Conservation (phyloP, 352 stramenopile species). For the Globisporangium camurandrum region DNA sequence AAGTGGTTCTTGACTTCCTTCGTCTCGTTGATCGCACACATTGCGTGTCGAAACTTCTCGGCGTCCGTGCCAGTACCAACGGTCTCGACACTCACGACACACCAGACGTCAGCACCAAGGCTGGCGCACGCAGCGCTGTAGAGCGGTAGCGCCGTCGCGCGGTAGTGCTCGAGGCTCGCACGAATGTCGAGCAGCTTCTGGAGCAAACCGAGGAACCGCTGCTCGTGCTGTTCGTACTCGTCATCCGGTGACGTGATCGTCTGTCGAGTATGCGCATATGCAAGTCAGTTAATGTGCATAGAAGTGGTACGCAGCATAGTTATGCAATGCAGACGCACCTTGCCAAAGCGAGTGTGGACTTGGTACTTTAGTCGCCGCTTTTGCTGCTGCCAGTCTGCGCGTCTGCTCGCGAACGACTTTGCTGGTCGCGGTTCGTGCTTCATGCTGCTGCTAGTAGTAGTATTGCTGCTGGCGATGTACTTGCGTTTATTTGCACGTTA, state of each 20-base stretch:
- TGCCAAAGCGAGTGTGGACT: constrained; percentile 40
- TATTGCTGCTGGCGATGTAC: too few species aligned
- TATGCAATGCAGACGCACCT: constrained; percentile 14
- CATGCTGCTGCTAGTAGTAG: constrained; percentile 3
- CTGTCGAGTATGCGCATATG: constrained; percentile 13
- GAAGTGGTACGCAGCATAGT: too few species aligned
- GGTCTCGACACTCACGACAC: constrained; percentile 55
- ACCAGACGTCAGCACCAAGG: constrained; percentile 67
- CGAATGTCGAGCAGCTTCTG: constrained; percentile 71
- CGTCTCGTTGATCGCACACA: constrained; percentile 70
- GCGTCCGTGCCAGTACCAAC: constrained; percentile 55
- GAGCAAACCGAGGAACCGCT: constrained; percentile 55
- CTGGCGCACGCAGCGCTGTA: constrained; percentile 57
- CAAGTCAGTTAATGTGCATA: background rate
- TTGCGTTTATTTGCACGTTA: too few species aligned
- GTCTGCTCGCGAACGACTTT: constrained; percentile 27
- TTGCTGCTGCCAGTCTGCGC: constrained; percentile 45
- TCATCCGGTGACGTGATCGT: constrained; percentile 44
- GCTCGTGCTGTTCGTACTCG: constrained; percentile 61
- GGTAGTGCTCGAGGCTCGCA: constrained; percentile 62
- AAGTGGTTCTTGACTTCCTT: constrained; percentile 72
- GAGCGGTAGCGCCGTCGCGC: constrained; percentile 40
- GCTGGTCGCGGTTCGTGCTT: constrained; percentile 12
- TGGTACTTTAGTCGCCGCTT: constrained; percentile 59
- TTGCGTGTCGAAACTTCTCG: constrained; percentile 64